Percentiles rank a stretch among this genome's conserved stretches.
These are phyloP conservation scores for Pythium sukuiense DNA, from an alignment of 352 stramenopile genomes.

Conservation along the genomic window DNA sequence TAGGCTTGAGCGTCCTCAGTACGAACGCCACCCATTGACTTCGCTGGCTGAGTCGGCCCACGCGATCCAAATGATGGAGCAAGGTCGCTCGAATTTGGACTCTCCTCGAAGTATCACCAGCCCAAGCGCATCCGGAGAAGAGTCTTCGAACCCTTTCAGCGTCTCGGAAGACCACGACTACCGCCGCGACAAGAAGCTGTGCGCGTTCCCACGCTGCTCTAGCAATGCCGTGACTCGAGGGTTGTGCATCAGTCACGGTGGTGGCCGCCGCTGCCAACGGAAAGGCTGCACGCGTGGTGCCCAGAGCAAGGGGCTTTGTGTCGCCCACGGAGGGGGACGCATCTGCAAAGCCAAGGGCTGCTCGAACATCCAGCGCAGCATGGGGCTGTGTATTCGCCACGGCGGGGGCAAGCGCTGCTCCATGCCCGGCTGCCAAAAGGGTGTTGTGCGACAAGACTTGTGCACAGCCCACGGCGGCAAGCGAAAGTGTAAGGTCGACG, in stretches of 20 bases:
- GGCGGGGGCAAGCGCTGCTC: conserved; percentile 56
- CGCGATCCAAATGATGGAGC: conserved; percentile 51
- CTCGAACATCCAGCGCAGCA: conserved; percentile 86
- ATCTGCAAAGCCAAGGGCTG: conserved; percentile 80
- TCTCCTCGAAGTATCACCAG: conserved; percentile 21
- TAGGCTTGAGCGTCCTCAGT: conserved; percentile 14
- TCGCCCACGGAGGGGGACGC: conserved; percentile 76
- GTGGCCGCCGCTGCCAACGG: conserved; percentile 74
- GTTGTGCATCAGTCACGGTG: conserved; percentile 81
- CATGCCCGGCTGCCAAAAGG: conserved; percentile 77
- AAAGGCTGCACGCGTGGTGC: conserved; percentile 80
- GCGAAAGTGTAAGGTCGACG: conserved; percentile 74
- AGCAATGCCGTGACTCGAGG: conserved; percentile 82
- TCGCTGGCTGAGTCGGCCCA: conserved; percentile 66
- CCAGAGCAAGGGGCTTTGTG: conserved; percentile 83
- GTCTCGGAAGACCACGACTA: conserved; percentile 21
- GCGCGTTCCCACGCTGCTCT: conserved; percentile 63
- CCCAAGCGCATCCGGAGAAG: conserved; percentile 17
- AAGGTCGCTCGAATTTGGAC: conserved; percentile 24
- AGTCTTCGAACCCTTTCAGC: conserved; percentile 17
- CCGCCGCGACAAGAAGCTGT: conserved; percentile 77
- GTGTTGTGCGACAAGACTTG: conserved; percentile 83
- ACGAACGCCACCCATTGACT: conserved; percentile 33
- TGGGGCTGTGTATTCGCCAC: conserved; percentile 72
- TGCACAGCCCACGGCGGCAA: conserved; percentile 87